A percentile compares a stretch with the other conserved stretches of the same genome.
Conservation (phyloP, 306 rosid genomes). For the Pyrus pyrifolia region DNA sequence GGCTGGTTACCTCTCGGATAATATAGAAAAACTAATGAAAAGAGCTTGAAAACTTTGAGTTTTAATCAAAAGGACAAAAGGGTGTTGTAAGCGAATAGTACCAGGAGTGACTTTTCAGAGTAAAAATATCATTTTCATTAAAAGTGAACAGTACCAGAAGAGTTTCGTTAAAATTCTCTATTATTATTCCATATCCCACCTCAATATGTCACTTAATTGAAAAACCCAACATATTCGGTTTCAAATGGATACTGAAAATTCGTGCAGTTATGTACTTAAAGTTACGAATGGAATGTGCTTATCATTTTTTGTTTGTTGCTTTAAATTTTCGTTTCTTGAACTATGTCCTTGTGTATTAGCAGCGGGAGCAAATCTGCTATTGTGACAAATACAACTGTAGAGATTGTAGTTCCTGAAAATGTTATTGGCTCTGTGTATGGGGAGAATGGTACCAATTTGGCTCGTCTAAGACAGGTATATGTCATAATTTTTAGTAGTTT, state of each 20-base stretch:
- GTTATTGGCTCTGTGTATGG: slow-evolving; percentile 80
- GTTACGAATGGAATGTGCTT: background rate
- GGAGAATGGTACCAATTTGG: slow-evolving; percentile 79
- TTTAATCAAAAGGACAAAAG: no score
- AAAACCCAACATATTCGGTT: background rate
- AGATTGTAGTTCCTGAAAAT: slow-evolving; percentile 84
- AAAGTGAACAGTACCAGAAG: no score
- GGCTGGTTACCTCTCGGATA: background rate
- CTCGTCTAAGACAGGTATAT: slow-evolving; percentile 84
- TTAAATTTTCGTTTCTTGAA: background rate
- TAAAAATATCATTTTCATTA: no score
- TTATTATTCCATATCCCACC: background rate
- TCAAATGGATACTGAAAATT: background rate
- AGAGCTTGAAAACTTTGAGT: no score
- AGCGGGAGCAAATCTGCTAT: slow-evolving; percentile 88
- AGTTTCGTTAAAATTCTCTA: background rate
- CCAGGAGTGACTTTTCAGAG: no score
- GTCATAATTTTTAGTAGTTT: background rate
- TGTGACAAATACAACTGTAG: slow-evolving; percentile 87
- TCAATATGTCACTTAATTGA: background rate
- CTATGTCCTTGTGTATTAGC: slow-evolving; percentile 19
- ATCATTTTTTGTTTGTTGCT: background rate
- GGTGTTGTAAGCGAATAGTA: no score
- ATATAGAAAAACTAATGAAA: no score
- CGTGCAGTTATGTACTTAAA: background rate